Conservation (phyloP, 2,329 filamentous ascomycete genomes). For the Waltergamsia citrina region DNA sequence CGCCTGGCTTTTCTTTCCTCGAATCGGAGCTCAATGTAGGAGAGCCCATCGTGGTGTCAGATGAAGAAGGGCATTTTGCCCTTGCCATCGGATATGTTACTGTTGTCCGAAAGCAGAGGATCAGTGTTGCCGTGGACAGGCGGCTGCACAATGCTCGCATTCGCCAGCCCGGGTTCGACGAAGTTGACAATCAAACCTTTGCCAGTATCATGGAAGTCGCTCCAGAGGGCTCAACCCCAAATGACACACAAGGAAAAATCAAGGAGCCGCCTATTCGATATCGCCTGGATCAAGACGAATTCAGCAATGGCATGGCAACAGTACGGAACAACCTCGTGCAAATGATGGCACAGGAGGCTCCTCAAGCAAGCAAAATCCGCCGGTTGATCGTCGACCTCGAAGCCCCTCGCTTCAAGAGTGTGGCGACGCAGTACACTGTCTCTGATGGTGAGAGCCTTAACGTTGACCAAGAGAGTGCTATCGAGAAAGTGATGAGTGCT, state of each 20-base stretch:
- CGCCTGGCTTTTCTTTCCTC: constrained; percentile 67
- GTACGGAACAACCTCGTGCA: constrained; percentile 90
- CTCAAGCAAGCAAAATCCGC: constrained; percentile 63
- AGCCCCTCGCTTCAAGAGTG: constrained; percentile 62
- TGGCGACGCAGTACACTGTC: constrained; percentile 54
- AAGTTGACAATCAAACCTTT: constrained; percentile 73
- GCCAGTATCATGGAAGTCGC: constrained; percentile 83
- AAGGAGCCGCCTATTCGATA: constrained; percentile 56
- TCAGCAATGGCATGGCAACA: constrained; percentile 94
- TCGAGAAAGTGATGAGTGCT: constrained; percentile 92
- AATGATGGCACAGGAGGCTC: constrained; percentile 74
- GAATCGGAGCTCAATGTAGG: constrained; percentile 83
- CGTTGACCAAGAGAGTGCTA: constrained; percentile 74
- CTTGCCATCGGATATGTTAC: constrained; percentile 87
- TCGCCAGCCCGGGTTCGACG: constrained; percentile 66
- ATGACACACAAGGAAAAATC: constrained; percentile 41
- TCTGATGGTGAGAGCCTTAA: constrained; percentile 63
- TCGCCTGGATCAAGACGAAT: constrained; percentile 93
- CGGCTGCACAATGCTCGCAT: constrained; percentile 79
- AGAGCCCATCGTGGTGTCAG: constrained; percentile 92
- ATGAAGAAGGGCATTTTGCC: constrained; percentile 90
- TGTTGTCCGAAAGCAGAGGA: constrained; percentile 61
- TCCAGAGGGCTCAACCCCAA: constrained; percentile 38
- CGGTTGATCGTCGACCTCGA: constrained; percentile 71
- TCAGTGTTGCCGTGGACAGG: constrained; percentile 85